Evolutionary conservation across 257 asterid genomes (phyloP).

Genomic region (Fraxinus cuspidata): DNA sequence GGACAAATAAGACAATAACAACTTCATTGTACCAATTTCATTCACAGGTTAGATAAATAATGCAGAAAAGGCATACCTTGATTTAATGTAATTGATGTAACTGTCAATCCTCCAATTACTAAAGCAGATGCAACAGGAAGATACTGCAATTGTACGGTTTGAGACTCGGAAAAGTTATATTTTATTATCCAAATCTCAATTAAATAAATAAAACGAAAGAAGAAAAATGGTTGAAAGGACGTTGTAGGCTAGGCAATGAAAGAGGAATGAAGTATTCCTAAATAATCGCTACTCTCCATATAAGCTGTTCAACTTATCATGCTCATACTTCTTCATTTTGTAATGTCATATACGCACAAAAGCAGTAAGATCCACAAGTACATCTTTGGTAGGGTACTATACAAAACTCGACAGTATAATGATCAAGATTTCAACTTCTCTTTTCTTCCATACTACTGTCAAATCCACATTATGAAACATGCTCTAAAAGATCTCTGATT

Average conservation of each 20-base stretch:
- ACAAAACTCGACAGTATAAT: background rate
- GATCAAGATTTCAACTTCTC: background rate
- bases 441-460: background rate
- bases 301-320: background rate
- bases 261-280: background rate
- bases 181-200: constrained; percentile 15
- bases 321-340: background rate
- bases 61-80: constrained; percentile 53
- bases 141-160: constrained; percentile 56
- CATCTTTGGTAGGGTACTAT: background rate
- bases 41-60: background rate
- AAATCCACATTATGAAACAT: background rate
- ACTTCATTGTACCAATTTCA: background rate
- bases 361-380: background rate
- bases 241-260: background rate
- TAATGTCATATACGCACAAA: too few species aligned
- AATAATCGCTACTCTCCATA: background rate
- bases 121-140: constrained; percentile 97
- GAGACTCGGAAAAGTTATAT: constrained; percentile 13
- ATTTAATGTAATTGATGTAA: constrained; percentile 79
- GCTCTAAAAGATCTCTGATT: background rate
- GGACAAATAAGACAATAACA: background rate
- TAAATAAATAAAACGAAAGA: background rate
- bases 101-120: constrained; percentile 88
- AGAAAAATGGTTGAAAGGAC: background rate